Evolutionary conservation across 148 eudicot genomes (phyloP).

Genomic region (Camellia granthamiana): DNA sequence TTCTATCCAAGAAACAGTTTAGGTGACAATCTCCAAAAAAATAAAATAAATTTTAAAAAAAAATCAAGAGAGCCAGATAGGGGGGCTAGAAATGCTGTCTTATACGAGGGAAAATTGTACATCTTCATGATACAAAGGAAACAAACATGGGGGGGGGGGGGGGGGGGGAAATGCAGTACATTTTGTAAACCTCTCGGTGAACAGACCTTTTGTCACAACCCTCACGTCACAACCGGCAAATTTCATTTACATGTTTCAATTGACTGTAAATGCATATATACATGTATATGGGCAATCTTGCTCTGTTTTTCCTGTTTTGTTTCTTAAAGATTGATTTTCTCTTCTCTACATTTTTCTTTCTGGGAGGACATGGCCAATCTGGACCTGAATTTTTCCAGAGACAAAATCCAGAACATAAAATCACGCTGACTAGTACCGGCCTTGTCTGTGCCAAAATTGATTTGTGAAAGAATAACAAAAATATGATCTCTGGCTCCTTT

Average conservation of each 20-base stretch:
- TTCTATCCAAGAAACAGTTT: too few relatives aligned
- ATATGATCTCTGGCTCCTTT: background rate
- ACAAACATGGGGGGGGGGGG: too few relatives aligned
- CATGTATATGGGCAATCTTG: conserved; percentile 11
- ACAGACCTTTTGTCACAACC: background rate
- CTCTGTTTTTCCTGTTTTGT: background rate
- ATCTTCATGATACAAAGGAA: background rate
- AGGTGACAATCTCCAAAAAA: too few relatives aligned
- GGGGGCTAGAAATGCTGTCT: background rate
- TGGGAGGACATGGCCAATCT: conserved; percentile 1
- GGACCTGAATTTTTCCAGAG: background rate
- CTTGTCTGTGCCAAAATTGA: background rate
- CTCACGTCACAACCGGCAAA: background rate
- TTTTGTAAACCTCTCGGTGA: background rate
- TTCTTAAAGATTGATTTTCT: background rate
- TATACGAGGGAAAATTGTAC: background rate
- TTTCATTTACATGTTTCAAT: background rate
- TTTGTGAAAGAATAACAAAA: conserved; percentile 8
- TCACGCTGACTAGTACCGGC: conserved; percentile 12
- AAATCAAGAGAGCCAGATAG: too few relatives aligned
- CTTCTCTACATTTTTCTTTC: conserved; percentile 1
- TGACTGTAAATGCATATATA: conserved; percentile 6
- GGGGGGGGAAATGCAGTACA: background rate
- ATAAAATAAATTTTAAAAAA: background rate
- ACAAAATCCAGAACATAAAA: background rate